These are phyloP conservation scores for Diplodia intermedia DNA, from an alignment of 2,329 filamentous ascomycete genomes.

Conservation along the genomic window DNA sequence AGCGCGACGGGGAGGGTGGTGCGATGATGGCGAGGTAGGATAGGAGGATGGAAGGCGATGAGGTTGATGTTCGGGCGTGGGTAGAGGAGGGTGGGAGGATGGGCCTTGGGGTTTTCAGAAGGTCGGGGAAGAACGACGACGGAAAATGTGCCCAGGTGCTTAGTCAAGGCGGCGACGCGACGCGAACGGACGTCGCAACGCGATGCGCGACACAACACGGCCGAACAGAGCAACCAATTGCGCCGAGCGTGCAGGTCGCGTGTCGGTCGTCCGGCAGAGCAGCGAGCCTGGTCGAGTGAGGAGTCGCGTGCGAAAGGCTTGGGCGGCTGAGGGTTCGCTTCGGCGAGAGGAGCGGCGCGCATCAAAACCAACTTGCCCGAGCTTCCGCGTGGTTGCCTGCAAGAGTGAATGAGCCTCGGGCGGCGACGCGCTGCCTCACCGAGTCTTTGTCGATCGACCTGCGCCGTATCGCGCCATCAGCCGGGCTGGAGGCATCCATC, in stretches of 20 bases:
- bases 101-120: slow-evolving; percentile 33
- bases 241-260: slow-evolving; percentile 19
- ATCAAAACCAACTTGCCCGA: slow-evolving; percentile 25
- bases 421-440: slow-evolving; percentile 16
- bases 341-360: slow-evolving; percentile 10
- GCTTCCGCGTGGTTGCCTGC: slow-evolving; percentile 26
- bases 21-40: slow-evolving; percentile 42
- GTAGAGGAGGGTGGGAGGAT: slow-evolving; percentile 30
- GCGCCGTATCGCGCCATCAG: slow-evolving; percentile 18
- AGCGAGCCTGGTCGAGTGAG: slow-evolving; percentile 60
- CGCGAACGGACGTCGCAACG: slow-evolving; percentile 29
- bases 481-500: slow-evolving; percentile 1
- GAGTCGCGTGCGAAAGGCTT: slow-evolving; percentile 76
- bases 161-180: slow-evolving; percentile 29
- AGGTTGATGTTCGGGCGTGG: slow-evolving; percentile 40
- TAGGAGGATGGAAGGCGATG: slow-evolving; percentile 46
- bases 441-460: slow-evolving; percentile 25
- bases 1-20: slow-evolving; percentile 40
- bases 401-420: slow-evolving; percentile 1
- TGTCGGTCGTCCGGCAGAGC: slow-evolving; percentile 14
- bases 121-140: slow-evolving; percentile 31
- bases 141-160: slow-evolving; percentile 32
- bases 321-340: slow-evolving; percentile 26
- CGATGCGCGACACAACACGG: slow-evolving; percentile 27
- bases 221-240: slow-evolving; percentile 24